Conservation (phyloP, 2,329 filamentous ascomycete genomes). For the Sclerotinia borealis region DNA sequence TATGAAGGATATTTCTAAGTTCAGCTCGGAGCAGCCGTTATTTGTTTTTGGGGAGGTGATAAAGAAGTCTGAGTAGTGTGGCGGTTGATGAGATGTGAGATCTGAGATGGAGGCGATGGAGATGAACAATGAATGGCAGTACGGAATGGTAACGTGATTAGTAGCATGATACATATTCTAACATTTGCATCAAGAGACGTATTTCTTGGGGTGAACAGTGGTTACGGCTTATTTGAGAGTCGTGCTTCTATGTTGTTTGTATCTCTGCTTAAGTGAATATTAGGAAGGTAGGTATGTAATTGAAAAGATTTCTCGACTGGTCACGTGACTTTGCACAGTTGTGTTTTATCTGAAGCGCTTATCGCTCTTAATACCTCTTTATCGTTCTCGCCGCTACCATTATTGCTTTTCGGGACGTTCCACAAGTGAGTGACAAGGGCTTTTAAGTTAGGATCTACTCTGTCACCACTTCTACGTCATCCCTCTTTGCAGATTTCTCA, state of each 20-base stretch:
- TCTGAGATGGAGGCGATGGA: background rate
- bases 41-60: background rate
- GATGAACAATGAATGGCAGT: background rate
- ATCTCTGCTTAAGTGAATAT: background rate
- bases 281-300: background rate
- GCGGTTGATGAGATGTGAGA: background rate
- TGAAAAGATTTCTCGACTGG: background rate
- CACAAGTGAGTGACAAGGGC: background rate
- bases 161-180: background rate
- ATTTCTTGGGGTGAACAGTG: background rate
- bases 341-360: background rate
- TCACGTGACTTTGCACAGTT: too few relatives aligned
- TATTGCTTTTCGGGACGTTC: background rate
- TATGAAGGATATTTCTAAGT: background rate
- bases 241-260: background rate
- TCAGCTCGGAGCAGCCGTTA: background rate
- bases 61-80: background rate
- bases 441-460: background rate
- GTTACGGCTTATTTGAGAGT: background rate
- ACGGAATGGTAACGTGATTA: background rate
- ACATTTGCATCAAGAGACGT: background rate
- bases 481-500: background rate
- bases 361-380: background rate
- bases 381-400: background rate
- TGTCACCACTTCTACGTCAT: background rate